Conservation (phyloP, 306 rosid genomes). For the Pyrus bretschneideri region DNA sequence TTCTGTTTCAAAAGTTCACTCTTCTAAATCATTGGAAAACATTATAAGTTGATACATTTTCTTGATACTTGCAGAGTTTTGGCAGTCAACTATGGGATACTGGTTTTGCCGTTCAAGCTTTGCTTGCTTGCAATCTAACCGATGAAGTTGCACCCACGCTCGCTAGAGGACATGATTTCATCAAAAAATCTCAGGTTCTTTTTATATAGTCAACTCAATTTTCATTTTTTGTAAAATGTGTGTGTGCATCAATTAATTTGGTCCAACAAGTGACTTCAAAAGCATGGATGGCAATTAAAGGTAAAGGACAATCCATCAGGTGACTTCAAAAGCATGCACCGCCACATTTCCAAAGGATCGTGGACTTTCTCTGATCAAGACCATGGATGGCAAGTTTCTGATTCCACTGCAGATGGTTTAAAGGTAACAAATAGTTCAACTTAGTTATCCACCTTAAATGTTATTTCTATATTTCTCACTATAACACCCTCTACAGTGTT, state of each 20-base stretch:
- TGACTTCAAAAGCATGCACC: conserved; percentile 52
- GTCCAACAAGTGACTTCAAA: conserved; percentile 16
- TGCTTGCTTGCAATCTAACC: conserved; percentile 42
- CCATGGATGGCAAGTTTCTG: too few species aligned
- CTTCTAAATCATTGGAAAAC: too few species aligned
- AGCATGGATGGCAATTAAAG: conserved; percentile 52
- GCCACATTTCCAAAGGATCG: conserved; percentile 67
- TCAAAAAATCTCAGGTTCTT: conserved; percentile 59
- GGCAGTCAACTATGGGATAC: conserved; percentile 78
- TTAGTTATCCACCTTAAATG: too few species aligned
- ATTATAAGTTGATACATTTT: too few species aligned
- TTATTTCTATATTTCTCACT: too few species aligned
- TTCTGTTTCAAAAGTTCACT: too few species aligned
- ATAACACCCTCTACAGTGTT: too few species aligned
- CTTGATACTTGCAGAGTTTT: conserved; percentile 2
- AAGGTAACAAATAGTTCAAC: too few species aligned
- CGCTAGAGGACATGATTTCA: conserved; percentile 49
- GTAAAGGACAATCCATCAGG: conserved; percentile 59
- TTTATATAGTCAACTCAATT: too few species aligned
- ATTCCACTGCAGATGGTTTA: too few species aligned
- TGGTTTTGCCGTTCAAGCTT: conserved; percentile 53
- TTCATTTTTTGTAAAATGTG: too few species aligned
- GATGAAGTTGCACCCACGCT: conserved; percentile 47
- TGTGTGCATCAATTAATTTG: too few species aligned
- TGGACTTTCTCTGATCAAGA: conserved; percentile 60